Evolutionary conservation across 2,329 filamentous ascomycete genomes (phyloP), one percentile per base, ranked within the genome.

Genomic region (Pestalotiopsis sp.): DNA sequence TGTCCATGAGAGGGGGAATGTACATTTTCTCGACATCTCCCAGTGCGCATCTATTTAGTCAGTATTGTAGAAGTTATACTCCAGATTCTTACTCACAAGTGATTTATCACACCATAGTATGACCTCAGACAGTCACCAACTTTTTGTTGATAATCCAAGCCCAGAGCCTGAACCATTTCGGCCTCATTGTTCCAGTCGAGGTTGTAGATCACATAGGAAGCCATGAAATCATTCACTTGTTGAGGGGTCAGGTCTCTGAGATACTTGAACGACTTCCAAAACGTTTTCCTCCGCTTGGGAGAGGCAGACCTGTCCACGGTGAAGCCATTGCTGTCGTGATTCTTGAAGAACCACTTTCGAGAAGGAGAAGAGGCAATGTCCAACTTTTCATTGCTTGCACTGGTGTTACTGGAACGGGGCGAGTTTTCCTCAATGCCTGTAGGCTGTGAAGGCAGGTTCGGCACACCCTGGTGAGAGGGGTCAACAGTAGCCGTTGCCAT

Each of bases 11-110:
- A 2, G 85, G 85, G 13, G 85, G 85, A 67, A 87, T 87, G 74
- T 87, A 87, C 85, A 87, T 87, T 77, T 87, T 87, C 73, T 87
- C 85, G n/a, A 87, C 85, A 58, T 86, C 84, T 41, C 85, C 85
- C 12, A 87, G 80, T 31, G 85, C 85, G 74, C 85, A 70, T 31
- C 69, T 70, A 31, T 4, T 27, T 4, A 2, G 27, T 66, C 17
- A 66, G 64, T 66, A n/a, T 27, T 13, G 57, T 9, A 6, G n/a
- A 17, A 65, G 38, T 23, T 4, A 3, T 3, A 12, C 9, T 23
- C 7, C 38, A 20, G 11, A 49, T 64, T 7, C 11, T 27, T 23
- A 67, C 69, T 65, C 14, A 87, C 12, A 87, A 81, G 68, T 87
- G 85, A 73, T 87, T 87, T 40, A 87, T 77, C 14, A 87, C 84